phyloP scores from a whole-genome alignment of 2,329 filamentous ascomycete species.

The Diaporthe amygdali region DNA sequence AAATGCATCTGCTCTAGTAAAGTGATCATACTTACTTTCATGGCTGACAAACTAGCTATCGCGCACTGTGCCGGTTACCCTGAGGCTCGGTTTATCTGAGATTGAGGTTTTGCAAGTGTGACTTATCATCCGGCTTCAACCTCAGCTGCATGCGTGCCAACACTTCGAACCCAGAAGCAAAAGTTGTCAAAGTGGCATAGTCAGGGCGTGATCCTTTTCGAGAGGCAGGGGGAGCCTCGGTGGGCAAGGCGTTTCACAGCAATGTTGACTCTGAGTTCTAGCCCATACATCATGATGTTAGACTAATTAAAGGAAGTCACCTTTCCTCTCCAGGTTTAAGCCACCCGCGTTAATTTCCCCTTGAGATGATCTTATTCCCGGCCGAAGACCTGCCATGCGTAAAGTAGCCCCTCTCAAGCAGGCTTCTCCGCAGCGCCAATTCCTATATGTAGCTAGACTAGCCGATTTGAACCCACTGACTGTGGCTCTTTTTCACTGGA shows the following conservation, averaged over 20 bases:
- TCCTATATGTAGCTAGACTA: background rate
- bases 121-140: no score
- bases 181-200: no score
- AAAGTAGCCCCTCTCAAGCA: background rate
- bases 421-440: constrained; percentile 11
- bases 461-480: background rate
- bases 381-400: background rate
- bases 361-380: background rate
- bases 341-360: background rate
- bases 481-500: background rate
- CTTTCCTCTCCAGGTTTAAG: background rate
- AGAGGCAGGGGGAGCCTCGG: no score
- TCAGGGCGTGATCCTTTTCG: no score
- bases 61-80: no score
- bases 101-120: no score
- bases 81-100: no score
- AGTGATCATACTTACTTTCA: background rate
- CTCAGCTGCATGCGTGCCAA: no score
- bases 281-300: accelerated
- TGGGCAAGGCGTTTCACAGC: no score
- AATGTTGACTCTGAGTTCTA: background rate
- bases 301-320: no score
- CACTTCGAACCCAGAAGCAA: no score
- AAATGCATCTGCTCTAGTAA: background rate
- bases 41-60: no score